These are phyloP conservation scores for Lactarius psammicola DNA, from an alignment of 768 basidiomycete genomes.

Conservation along the genomic window DNA sequence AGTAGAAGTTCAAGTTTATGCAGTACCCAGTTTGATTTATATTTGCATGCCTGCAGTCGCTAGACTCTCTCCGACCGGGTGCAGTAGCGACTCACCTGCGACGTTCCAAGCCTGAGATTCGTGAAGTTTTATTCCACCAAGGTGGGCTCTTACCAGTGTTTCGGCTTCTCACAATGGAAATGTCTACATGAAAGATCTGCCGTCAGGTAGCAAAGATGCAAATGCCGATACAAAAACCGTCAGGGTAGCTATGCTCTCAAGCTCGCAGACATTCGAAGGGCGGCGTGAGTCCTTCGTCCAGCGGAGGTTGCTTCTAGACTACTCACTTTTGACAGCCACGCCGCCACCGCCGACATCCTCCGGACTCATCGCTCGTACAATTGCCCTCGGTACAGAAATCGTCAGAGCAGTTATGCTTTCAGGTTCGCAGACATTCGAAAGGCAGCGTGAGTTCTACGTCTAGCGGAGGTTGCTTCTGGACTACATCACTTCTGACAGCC, in stretches of 20 bases:
- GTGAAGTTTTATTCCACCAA: not conserved
- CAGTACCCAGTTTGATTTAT: not conserved
- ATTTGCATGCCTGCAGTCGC: not conserved
- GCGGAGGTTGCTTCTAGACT: not conserved
- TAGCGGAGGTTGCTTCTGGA: too few relatives aligned
- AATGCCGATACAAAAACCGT: not conserved
- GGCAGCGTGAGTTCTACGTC: too few relatives aligned
- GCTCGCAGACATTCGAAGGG: not conserved
- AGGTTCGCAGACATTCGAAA: too few relatives aligned
- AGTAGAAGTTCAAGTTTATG: not conserved
- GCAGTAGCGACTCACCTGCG: not conserved
- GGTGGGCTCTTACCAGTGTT: not conserved
- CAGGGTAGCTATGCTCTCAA: not conserved
- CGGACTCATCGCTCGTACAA: not conserved
- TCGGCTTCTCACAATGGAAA: not conserved
- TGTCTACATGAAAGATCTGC: not conserved
- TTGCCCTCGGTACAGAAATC: too few relatives aligned
- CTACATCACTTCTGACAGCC: too few relatives aligned
- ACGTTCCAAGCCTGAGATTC: slow-evolving; percentile 1
- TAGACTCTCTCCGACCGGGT: not conserved
- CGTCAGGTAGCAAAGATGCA: not conserved
- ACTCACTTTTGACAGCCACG: not conserved
- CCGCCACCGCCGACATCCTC: not conserved
- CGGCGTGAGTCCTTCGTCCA: not conserved
- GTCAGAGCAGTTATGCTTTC: too few relatives aligned